phyloP scores from a whole-genome alignment of 2,329 filamentous ascomycete species.

The Helotiales sp. region DNA sequence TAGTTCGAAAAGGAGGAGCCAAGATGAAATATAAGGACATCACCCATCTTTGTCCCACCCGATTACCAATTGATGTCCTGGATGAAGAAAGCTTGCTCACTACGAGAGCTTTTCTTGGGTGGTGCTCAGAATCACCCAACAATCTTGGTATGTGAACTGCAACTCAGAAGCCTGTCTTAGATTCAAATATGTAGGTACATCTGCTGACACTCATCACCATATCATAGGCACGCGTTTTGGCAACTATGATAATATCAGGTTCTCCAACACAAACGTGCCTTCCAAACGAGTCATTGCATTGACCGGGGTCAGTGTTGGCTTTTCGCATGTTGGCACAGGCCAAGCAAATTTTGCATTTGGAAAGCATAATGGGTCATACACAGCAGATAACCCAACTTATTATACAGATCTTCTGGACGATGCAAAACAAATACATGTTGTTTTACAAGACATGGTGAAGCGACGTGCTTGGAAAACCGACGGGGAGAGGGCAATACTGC shows the following conservation, averaged over 20 bases:
- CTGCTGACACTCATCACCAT: not conserved
- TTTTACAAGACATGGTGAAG: conserved; percentile 2
- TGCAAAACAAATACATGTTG: conserved; percentile 1
- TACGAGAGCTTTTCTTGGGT: conserved; percentile 6
- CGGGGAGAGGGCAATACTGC: conserved; percentile 3
- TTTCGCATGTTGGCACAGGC: not conserved
- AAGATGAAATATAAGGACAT: not conserved
- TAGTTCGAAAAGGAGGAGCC: not conserved
- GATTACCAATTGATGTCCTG: not conserved
- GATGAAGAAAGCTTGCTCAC: not conserved
- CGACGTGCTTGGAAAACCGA: conserved; percentile 8
- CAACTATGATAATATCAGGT: not conserved
- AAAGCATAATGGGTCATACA: conserved; percentile 2
- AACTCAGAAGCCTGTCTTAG: not conserved
- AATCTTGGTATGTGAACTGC: not conserved
- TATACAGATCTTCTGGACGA: not conserved
- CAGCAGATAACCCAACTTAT: not conserved
- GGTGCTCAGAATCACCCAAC: not conserved
- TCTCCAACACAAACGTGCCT: not conserved
- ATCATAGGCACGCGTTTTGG: not conserved
- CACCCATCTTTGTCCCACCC: not conserved
- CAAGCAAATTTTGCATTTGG: not conserved
- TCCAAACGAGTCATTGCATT: not conserved
- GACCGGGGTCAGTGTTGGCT: not conserved
- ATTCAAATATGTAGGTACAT: too few species aligned